These are phyloP conservation scores for Patellaria atrata DNA, from an alignment of 495 filamentous ascomycete genomes.

Conservation along the genomic window DNA sequence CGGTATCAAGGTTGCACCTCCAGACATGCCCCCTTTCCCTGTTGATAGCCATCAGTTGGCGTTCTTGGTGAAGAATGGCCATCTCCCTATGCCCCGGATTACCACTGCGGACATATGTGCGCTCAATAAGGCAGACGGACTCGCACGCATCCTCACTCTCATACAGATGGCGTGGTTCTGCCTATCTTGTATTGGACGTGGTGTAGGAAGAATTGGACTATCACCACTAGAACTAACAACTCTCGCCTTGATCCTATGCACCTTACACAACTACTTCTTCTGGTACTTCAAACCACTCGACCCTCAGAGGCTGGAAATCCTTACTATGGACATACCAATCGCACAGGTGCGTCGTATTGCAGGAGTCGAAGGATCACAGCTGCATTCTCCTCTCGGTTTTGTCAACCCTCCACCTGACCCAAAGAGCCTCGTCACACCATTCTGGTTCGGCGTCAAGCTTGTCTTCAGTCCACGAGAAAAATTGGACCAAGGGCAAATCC, in stretches of 20 bases:
- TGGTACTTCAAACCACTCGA: slow-evolving; percentile 15
- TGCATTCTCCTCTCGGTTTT: slow-evolving; percentile 9
- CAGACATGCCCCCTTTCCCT: slow-evolving; percentile 16
- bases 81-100: slow-evolving; percentile 14
- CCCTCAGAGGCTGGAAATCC: slow-evolving; percentile 1
- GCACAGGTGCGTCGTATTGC: not conserved
- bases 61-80: slow-evolving; percentile 16
- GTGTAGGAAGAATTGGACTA: slow-evolving; percentile 1
- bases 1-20: slow-evolving; percentile 16
- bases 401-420: not conserved
- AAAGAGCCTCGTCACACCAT: slow-evolving; percentile 2
- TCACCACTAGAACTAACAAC: slow-evolving; percentile 11
- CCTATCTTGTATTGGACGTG: slow-evolving; percentile 11
- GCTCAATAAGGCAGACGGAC: slow-evolving; percentile 18
- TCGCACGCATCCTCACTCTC: slow-evolving; percentile 16
- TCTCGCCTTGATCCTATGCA: slow-evolving; percentile 8
- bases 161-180: slow-evolving; percentile 21
- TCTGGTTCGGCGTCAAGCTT: slow-evolving; percentile 2
- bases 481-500: no score
- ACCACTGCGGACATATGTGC: slow-evolving; percentile 13
- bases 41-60: slow-evolving; percentile 19
- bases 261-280: slow-evolving; percentile 8
- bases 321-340: not conserved
- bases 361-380: not conserved
- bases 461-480: no score